A percentile compares a stretch with the other conserved stretches of the same genome.
phyloP scores from a whole-genome alignment of 768 basidiomycete genomes.

The Lactarius pseudohatsudake region DNA sequence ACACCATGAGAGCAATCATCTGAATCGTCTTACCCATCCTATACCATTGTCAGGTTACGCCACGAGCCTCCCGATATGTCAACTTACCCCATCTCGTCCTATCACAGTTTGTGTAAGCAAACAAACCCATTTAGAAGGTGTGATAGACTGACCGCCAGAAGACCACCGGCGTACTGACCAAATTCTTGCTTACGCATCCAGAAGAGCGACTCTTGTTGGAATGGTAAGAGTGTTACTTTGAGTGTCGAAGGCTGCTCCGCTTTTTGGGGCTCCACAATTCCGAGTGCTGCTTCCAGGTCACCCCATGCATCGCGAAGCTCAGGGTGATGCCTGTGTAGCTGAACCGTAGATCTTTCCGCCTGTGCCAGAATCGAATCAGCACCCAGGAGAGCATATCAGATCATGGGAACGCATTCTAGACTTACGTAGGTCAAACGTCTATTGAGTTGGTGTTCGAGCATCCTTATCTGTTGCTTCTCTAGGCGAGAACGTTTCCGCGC shows the following conservation, averaged over 20 bases:
- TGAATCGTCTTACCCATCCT: constrained; percentile 98
- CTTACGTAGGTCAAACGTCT: constrained; percentile 72
- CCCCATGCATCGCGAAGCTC: constrained; percentile 88
- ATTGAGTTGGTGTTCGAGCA: constrained; percentile 57
- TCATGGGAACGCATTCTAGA: constrained; percentile 10
- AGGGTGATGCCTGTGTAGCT: constrained; percentile 67
- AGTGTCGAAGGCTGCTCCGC: constrained; percentile 81
- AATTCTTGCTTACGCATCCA: constrained; percentile 97
- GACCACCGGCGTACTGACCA: constrained; percentile 84
- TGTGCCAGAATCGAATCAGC: constrained; percentile 35
- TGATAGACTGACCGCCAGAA: constrained; percentile 69
- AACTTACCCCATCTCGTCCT: constrained; percentile 91
- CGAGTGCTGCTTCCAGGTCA: constrained; percentile 65
- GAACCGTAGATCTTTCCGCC: constrained; percentile 70
- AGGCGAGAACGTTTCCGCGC: constrained; percentile 19
- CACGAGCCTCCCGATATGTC: constrained; percentile 8
- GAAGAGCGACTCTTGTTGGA: constrained; percentile 90
- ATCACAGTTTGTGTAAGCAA: constrained; percentile 18
- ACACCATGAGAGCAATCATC: constrained; percentile 85
- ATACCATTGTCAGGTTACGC: constrained; percentile 23
- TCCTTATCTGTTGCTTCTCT: constrained; percentile 31
- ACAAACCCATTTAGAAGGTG: constrained; percentile 3
- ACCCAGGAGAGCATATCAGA: neutral
- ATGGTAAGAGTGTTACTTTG: constrained; percentile 84
- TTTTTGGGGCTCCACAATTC: constrained; percentile 60